A percentile compares a stretch with the other conserved stretches of the same genome.
These are phyloP conservation scores for Populus hybrid DNA, from an alignment of 441 rosid genomes.

Conservation along the genomic window DNA sequence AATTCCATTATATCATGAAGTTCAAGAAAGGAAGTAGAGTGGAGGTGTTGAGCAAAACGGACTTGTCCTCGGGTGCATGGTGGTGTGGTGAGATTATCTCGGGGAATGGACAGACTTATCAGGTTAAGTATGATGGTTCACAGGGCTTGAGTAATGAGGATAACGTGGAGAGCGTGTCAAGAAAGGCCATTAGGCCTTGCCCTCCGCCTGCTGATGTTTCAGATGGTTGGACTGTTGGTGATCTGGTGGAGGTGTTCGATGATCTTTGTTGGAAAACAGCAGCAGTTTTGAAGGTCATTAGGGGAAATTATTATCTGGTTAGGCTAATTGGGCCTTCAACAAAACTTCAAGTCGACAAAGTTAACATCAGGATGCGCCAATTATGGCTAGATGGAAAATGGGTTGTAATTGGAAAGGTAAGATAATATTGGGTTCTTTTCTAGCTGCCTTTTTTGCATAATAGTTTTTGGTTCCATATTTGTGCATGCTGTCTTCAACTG, in stretches of 20 bases:
- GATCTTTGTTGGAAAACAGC: conserved; percentile 58
- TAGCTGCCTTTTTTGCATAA: background rate
- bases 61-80: conserved; percentile 52
- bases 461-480: background rate
- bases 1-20: conserved; percentile 38
- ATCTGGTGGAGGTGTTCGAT: conserved; percentile 59
- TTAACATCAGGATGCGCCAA: conserved; percentile 55
- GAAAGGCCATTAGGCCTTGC: conserved; percentile 60
- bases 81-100: conserved; percentile 53
- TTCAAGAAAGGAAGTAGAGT: conserved; percentile 64
- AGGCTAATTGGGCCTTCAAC: conserved; percentile 43
- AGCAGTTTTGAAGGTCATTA: conserved; percentile 35
- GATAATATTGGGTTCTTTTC: background rate
- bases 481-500: background rate
- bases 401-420: conserved; percentile 64
- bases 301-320: conserved; percentile 39
- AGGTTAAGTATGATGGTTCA: conserved; percentile 34
- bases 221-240: conserved; percentile 51
- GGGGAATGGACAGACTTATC: conserved; percentile 56
- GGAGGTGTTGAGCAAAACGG: conserved; percentile 57
- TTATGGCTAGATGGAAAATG: conserved; percentile 61
- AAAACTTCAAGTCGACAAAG: conserved; percentile 38
- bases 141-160: conserved; percentile 10
- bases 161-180: conserved; percentile 40
- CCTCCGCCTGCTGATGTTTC: conserved; percentile 43